phyloP scores from a whole-genome alignment of 495 filamentous ascomycete genomes.

The Penicillium coprophilum region DNA sequence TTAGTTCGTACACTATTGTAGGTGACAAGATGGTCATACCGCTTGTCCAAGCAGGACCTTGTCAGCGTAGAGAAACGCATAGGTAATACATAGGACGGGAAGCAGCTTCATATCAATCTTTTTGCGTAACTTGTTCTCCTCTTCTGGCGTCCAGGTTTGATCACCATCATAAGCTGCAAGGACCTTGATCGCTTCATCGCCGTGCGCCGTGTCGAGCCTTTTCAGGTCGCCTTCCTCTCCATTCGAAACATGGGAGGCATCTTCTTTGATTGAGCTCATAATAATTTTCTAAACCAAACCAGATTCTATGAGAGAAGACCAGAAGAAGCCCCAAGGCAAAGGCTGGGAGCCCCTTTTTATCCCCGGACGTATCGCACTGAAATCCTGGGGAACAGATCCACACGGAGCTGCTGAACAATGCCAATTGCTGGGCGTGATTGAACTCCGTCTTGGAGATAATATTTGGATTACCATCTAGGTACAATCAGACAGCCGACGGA shows the following conservation, averaged over 20 bases:
- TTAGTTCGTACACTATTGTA: conserved; percentile 17
- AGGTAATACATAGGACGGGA: conserved; percentile 36
- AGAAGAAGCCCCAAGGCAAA: not conserved
- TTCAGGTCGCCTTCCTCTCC: conserved; percentile 10
- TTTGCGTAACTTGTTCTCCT: conserved; percentile 43
- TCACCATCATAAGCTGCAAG: conserved; percentile 40
- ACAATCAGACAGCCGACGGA: not conserved
- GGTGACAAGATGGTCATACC: conserved; percentile 32
- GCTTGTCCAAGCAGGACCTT: conserved; percentile 53
- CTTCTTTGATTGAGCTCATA: conserved; percentile 10
- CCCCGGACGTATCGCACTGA: not conserved
- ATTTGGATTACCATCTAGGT: not conserved
- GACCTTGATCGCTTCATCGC: conserved; percentile 48
- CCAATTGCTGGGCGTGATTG: not conserved
- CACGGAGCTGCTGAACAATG: not conserved
- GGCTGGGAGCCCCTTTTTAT: not conserved
- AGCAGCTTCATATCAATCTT: conserved; percentile 51
- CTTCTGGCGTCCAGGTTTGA: conserved; percentile 41
- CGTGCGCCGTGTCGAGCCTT: conserved; percentile 41
- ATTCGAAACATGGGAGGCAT: conserved; percentile 3
- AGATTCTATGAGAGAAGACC: not conserved
- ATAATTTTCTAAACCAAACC: not conserved
- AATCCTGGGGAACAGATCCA: not conserved
- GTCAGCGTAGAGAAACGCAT: conserved; percentile 49
- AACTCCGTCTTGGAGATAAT: not conserved